These are phyloP conservation scores for Dictyostelium brefeldianum DNA, from an alignment of 78 protist genomes.

Conservation along the genomic window DNA sequence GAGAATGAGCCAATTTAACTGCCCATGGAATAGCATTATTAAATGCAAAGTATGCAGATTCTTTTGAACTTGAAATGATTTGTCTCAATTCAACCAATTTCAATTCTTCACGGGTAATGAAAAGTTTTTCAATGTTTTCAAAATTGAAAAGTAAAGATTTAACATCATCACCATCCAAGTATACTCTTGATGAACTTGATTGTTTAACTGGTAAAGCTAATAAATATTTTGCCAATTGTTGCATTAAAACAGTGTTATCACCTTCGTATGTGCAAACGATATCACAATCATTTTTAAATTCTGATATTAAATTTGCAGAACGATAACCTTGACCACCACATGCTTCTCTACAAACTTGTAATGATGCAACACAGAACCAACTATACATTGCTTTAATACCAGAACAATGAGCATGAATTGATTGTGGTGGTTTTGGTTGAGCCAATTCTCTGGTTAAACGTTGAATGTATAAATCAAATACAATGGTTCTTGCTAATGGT, in stretches of 20 bases:
- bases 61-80: not conserved
- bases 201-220: not conserved
- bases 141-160: constrained; percentile 15
- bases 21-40: constrained; percentile 51
- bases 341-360: constrained; percentile 52
- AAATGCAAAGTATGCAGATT: constrained; percentile 28
- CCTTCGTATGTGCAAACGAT: constrained; percentile 68
- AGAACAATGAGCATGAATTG: constrained; percentile 29
- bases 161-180: not conserved
- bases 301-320: constrained; percentile 21
- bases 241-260: constrained; percentile 76
- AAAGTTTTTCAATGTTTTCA: not conserved
- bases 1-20: not conserved
- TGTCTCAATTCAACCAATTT: not conserved
- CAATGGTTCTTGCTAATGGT: constrained; percentile 39
- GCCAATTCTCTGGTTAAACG: not conserved
- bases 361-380: constrained; percentile 15
- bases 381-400: constrained; percentile 48
- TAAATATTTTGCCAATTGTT: constrained; percentile 62
- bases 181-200: not conserved
- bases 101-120: not conserved
- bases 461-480: constrained; percentile 13
- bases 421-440: not conserved
- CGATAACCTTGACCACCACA: constrained; percentile 83
- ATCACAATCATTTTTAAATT: constrained; percentile 57